phyloP scores from a whole-genome alignment of 805 yeast species.

The Candida berthetii region DNA sequence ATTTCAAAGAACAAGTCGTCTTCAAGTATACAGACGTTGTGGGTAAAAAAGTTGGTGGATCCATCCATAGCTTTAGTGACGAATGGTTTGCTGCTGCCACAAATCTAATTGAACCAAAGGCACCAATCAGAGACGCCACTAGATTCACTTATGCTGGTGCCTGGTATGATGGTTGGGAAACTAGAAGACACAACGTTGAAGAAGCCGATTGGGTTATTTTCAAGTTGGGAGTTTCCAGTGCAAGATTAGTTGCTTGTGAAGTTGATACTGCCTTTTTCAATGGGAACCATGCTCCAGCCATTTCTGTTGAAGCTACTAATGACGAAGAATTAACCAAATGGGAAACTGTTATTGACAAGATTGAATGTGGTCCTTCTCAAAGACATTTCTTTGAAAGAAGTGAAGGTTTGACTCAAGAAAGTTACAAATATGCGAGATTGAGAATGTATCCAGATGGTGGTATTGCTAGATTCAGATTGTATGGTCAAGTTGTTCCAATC shows the following conservation, averaged over 20 bases:
- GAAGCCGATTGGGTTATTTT: slow-evolving; percentile 86
- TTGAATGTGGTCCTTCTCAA: slow-evolving; percentile 87
- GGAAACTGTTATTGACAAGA: slow-evolving; percentile 62
- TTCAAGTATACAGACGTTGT: slow-evolving; percentile 53
- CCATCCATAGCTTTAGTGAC: slow-evolving; percentile 64
- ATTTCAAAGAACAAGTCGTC: slow-evolving; percentile 17
- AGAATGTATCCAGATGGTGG: slow-evolving; percentile 99
- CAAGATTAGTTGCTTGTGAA: slow-evolving; percentile 76
- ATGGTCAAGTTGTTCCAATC: slow-evolving; percentile 78
- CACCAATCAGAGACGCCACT: slow-evolving; percentile 79
- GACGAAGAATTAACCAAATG: slow-evolving; percentile 40
- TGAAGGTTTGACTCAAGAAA: slow-evolving; percentile 43
- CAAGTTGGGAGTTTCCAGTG: slow-evolving; percentile 78
- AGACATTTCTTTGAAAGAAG: slow-evolving; percentile 74
- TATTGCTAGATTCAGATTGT: slow-evolving; percentile 87
- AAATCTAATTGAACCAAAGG: slow-evolving; percentile 74
- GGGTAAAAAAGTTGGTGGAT: slow-evolving; percentile 80
- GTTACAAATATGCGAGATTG: slow-evolving; percentile 75
- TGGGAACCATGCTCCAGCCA: slow-evolving; percentile 92
- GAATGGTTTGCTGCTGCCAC: slow-evolving; percentile 96
- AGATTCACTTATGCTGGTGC: slow-evolving; percentile 82
- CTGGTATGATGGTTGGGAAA: slow-evolving; percentile 99
- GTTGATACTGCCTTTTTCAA: slow-evolving; percentile 91
- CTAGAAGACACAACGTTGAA: slow-evolving; percentile 83
- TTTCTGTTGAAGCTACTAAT: slow-evolving; percentile 73